phyloP scores from a whole-genome alignment of 257 asterid species.

The Lycium barbarum region DNA sequence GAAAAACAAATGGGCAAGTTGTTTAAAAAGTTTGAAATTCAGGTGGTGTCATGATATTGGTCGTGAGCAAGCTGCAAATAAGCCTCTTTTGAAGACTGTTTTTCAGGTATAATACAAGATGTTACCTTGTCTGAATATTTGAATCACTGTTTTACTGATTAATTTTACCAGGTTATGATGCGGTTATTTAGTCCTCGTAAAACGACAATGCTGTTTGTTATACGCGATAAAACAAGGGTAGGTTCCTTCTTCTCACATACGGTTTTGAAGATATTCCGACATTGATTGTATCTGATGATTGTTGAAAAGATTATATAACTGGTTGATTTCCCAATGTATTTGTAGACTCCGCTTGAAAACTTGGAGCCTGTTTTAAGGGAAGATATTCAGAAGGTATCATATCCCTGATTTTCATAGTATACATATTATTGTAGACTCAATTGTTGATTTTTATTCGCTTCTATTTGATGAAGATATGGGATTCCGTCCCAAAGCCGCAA shows the following conservation, averaged over 20 bases:
- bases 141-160: not conserved
- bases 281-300: not conserved
- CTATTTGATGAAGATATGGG: conserved; percentile 77
- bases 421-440: not conserved
- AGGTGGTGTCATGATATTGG: conserved; percentile 99
- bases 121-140: not conserved
- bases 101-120: conserved; percentile 64
- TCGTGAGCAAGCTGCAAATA: conserved; percentile 97
- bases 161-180: conserved; percentile 78
- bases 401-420: not conserved
- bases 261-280: not conserved
- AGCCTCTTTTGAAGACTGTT: conserved; percentile 92
- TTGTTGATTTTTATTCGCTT: conserved; percentile 27
- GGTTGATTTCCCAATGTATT: conserved; percentile 22
- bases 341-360: conserved; percentile 86
- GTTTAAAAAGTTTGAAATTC: conserved; percentile 29
- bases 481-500: conserved; percentile 93
- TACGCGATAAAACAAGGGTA: conserved; percentile 96
- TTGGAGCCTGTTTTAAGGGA: conserved; percentile 91
- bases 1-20: not conserved
- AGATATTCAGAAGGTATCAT: conserved; percentile 84
- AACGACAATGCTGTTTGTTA: conserved; percentile 88
- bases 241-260: conserved; percentile 23
- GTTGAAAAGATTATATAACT: not conserved
- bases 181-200: conserved; percentile 90